Conservation (phyloP, 192 early-diverging fungal genomes). For the Irineochytrium annulatum region DNA sequence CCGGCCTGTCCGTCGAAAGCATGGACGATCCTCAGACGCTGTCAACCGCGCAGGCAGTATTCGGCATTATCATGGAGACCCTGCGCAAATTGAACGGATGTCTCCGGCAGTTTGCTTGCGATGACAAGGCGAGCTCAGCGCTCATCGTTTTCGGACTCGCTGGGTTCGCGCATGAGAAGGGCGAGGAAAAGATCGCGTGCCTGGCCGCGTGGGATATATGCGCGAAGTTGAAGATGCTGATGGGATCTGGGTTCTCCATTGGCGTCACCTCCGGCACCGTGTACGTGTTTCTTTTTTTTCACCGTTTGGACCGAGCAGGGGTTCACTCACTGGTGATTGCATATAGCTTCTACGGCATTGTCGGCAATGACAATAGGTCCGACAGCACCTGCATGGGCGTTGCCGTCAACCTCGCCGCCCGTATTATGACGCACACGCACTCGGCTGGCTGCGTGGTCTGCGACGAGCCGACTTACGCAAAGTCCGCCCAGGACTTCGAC, state of each 20-base stretch:
- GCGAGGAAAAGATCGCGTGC: conserved; percentile 8
- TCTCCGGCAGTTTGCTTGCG: conserved; percentile 21
- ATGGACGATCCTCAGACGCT: conserved; percentile 8
- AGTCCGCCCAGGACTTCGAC: too few relatives aligned
- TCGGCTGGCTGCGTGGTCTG: too few relatives aligned
- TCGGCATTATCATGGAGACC: conserved; percentile 3
- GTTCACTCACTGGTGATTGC: too few relatives aligned
- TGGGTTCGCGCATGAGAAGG: conserved; percentile 28
- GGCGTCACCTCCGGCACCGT: conserved; percentile 17
- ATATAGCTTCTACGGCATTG: conserved; percentile 10
- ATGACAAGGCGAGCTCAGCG: conserved; percentile 21
- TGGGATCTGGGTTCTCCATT: conserved; percentile 20
- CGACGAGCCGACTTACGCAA: too few relatives aligned
- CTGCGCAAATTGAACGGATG: conserved; percentile 16
- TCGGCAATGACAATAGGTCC: neutral
- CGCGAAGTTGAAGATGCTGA: neutral
- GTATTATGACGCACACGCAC: too few relatives aligned
- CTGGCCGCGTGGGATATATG: conserved; percentile 13
- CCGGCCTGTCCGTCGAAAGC: conserved; percentile 8
- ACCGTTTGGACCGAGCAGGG: too few relatives aligned
- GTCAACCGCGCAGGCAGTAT: conserved; percentile 7
- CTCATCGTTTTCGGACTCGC: conserved; percentile 24
- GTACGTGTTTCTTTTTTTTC: too few relatives aligned
- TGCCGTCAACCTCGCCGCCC: conserved; percentile 12
- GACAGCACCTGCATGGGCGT: conserved; percentile 11